Evolutionary conservation across 2,329 filamentous ascomycete species (phyloP).

Genomic region (Pyricularia grisea): DNA sequence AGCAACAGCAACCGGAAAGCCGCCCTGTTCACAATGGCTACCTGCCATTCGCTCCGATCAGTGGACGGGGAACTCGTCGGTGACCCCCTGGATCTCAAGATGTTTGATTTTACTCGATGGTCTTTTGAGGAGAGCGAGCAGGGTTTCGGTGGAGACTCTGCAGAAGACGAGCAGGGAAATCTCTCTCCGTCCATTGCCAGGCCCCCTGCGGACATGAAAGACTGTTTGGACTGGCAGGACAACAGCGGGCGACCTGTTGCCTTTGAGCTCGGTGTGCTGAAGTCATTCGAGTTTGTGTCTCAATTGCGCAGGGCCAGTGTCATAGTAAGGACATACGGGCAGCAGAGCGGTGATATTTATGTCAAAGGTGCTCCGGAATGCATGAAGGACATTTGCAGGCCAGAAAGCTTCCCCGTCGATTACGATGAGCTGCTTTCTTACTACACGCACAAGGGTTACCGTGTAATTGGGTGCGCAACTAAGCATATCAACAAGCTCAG

Average conservation of each 20-base stretch:
- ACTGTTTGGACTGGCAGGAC: conserved; percentile 11
- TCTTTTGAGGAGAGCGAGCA: conserved; percentile 81
- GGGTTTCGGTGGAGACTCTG: conserved; percentile 47
- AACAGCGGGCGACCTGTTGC: conserved; percentile 29
- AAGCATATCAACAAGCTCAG: conserved; percentile 81
- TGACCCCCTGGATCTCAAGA: conserved; percentile 91
- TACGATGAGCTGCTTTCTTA: conserved; percentile 83
- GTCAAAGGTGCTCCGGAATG: conserved; percentile 96
- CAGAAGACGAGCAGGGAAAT: conserved; percentile 29
- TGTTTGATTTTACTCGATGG: conserved; percentile 97
- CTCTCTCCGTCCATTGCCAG: conserved; percentile 83
- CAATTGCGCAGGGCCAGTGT: conserved; percentile 89
- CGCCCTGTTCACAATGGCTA: conserved; percentile 90
- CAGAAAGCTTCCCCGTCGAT: conserved; percentile 75
- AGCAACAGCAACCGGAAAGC: conserved; percentile 35
- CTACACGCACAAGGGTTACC: conserved; percentile 93
- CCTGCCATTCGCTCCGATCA: conserved; percentile 81
- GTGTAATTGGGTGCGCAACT: conserved; percentile 90
- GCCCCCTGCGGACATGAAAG: conserved; percentile 47
- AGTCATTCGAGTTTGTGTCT: conserved; percentile 90
- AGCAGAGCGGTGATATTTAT: conserved; percentile 76
- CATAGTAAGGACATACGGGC: conserved; percentile 79
- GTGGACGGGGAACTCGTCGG: conserved; percentile 86
- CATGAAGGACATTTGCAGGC: conserved; percentile 84
- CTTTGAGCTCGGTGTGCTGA: conserved; percentile 82